These are phyloP conservation scores for Sequoia sempervirens DNA, from an alignment of 75 land plant species.

Conservation along the genomic window DNA sequence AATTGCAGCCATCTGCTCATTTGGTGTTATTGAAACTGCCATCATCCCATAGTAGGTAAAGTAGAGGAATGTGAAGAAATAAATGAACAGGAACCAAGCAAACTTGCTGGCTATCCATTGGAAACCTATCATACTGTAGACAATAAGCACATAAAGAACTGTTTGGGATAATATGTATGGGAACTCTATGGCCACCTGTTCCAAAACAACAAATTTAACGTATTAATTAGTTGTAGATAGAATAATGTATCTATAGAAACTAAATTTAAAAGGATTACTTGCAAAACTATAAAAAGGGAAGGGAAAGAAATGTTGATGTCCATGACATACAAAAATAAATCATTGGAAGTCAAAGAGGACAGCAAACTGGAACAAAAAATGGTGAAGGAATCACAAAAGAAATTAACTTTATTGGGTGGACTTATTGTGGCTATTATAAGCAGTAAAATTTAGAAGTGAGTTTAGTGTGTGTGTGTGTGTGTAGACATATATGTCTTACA, in stretches of 20 bases:
- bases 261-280: too few relatives aligned
- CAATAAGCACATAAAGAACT: constrained; percentile 22
- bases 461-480: too few relatives aligned
- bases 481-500: too few relatives aligned
- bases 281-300: too few relatives aligned
- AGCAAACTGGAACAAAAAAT: too few relatives aligned
- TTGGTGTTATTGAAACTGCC: constrained; percentile 53
- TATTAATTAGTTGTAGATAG: not conserved
- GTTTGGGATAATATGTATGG: constrained; percentile 37
- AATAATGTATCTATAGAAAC: not conserved
- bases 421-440: too few relatives aligned
- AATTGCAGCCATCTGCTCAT: constrained; percentile 44
- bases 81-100: constrained; percentile 36
- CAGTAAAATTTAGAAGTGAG: too few relatives aligned
- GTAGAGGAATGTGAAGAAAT: constrained; percentile 41
- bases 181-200: constrained; percentile 42
- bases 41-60: constrained; percentile 63
- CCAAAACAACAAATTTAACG: not conserved
- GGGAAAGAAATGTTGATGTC: not conserved
- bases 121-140: constrained; percentile 36
- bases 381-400: too few relatives aligned
- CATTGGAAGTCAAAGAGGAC: too few relatives aligned
- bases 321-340: too few relatives aligned
- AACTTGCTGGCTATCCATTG: constrained; percentile 38
- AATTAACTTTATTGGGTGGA: too few relatives aligned